phyloP scores from a whole-genome alignment of 129 eudicot genomes.

The Sambucus nigra region DNA sequence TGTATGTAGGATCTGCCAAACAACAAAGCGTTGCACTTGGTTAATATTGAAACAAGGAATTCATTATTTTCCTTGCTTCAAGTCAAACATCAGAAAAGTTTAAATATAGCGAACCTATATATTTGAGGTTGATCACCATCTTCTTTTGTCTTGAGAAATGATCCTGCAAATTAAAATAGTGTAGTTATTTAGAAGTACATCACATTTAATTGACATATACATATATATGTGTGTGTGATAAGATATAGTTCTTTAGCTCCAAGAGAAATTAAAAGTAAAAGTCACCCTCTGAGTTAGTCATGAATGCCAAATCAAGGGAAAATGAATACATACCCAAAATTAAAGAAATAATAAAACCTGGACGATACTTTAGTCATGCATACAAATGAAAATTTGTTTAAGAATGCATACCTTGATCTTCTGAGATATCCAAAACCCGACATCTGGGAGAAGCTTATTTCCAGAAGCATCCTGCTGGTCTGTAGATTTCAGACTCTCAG shows the following conservation, averaged over 20 bases:
- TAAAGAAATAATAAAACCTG: neutral
- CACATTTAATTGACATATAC: neutral
- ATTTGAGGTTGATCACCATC: conserved; percentile 67
- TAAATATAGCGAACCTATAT: conserved; percentile 50
- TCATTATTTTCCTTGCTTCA: neutral
- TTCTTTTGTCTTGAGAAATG: conserved; percentile 54
- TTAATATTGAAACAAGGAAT: neutral
- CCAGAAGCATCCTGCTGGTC: conserved; percentile 67
- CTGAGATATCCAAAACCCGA: conserved; percentile 87
- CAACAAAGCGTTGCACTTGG: neutral
- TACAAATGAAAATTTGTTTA: neutral
- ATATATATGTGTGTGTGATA: neutral
- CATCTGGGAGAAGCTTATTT: conserved; percentile 63
- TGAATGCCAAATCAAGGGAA: too few relatives aligned
- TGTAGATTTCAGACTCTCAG: conserved; percentile 29
- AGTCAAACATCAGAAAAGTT: neutral
- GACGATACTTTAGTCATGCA: neutral
- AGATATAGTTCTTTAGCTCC: neutral
- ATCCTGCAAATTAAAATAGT: conserved; percentile 35
- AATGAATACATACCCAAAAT: neutral
- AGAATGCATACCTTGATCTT: conserved; percentile 49
- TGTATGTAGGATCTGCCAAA: conserved; percentile 87
- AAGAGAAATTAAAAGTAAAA: too few relatives aligned
- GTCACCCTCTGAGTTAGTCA: neutral
- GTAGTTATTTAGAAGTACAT: neutral